Evolutionary conservation across 192 early-diverging fungal species (phyloP).

Genomic region (Helicostylum pulchrum): DNA sequence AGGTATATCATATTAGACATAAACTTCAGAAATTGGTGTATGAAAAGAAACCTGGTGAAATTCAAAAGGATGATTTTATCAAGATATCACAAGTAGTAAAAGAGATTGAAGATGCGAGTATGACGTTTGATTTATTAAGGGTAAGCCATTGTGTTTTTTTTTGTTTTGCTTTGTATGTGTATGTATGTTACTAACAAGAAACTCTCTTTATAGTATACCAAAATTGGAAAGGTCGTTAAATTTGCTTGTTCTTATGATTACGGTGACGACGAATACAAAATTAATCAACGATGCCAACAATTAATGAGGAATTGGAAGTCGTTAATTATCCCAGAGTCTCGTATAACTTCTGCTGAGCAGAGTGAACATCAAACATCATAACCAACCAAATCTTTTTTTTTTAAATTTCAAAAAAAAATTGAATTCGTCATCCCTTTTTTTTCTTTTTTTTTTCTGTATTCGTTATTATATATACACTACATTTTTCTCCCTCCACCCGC

Average conservation of each 20-base stretch:
- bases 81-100: conserved; percentile 34
- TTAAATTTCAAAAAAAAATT: neutral
- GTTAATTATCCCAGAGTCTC: conserved; percentile 5
- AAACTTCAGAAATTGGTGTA: conserved; percentile 38
- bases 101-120: conserved; percentile 29
- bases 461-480: too few species aligned
- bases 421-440: neutral
- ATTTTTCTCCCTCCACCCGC: too few species aligned
- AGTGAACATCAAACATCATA: neutral
- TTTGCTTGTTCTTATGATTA: conserved; percentile 28
- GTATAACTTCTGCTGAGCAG: neutral
- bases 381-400: neutral
- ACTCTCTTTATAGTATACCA: conserved; percentile 27
- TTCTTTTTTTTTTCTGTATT: too few species aligned
- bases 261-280: conserved; percentile 25
- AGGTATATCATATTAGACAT: conserved; percentile 32
- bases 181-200: neutral
- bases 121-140: conserved; percentile 34
- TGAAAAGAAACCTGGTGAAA: conserved; percentile 35
- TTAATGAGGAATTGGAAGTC: conserved; percentile 38
- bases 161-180: too few species aligned
- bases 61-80: conserved; percentile 32
- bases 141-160: too few species aligned
- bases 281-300: conserved; percentile 28
- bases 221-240: conserved; percentile 42